Conservation (phyloP, 2,329 filamentous ascomycete genomes). For the Scopulariopsis brevicaulis region DNA sequence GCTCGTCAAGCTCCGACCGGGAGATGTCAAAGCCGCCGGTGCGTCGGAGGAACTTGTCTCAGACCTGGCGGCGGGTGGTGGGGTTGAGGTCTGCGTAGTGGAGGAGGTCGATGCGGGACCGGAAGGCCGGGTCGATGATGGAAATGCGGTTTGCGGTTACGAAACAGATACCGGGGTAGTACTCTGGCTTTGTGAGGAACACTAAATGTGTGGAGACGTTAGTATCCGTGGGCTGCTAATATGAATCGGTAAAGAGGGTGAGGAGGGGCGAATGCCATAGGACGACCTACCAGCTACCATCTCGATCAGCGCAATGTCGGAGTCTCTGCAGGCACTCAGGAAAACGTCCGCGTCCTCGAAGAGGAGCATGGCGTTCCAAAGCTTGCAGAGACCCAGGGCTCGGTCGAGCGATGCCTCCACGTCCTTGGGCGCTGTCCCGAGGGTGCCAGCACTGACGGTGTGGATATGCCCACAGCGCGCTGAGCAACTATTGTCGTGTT, state of each 20-base stretch:
- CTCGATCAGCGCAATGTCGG: slow-evolving; percentile 24
- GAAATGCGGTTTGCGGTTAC: slow-evolving; percentile 24
- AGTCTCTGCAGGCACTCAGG: slow-evolving; percentile 10
- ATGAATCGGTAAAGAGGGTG: not conserved
- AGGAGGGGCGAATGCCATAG: not conserved
- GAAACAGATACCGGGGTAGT: slow-evolving; percentile 25
- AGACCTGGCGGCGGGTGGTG: slow-evolving; percentile 18
- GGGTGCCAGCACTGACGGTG: slow-evolving; percentile 23
- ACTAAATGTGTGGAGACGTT: no score
- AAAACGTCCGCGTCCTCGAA: slow-evolving; percentile 32
- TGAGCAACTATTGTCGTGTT: no score
- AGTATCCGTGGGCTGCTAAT: not conserved
- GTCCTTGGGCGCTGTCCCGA: slow-evolving; percentile 19
- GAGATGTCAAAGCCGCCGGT: no score
- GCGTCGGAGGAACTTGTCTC: slow-evolving; percentile 21
- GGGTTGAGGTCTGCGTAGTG: slow-evolving; percentile 16
- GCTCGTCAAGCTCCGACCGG: no score
- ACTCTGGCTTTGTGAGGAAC: slow-evolving; percentile 20
- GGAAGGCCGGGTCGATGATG: slow-evolving; percentile 23
- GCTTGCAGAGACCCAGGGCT: slow-evolving; percentile 29
- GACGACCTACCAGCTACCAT: slow-evolving; percentile 17
- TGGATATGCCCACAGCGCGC: no score
- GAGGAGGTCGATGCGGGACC: slow-evolving; percentile 19
- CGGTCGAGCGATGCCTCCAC: slow-evolving; percentile 21
- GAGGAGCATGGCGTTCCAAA: slow-evolving; percentile 31